These are phyloP conservation scores for Lanzia echinophila DNA, from an alignment of 2,329 filamentous ascomycete genomes.

Conservation along the genomic window DNA sequence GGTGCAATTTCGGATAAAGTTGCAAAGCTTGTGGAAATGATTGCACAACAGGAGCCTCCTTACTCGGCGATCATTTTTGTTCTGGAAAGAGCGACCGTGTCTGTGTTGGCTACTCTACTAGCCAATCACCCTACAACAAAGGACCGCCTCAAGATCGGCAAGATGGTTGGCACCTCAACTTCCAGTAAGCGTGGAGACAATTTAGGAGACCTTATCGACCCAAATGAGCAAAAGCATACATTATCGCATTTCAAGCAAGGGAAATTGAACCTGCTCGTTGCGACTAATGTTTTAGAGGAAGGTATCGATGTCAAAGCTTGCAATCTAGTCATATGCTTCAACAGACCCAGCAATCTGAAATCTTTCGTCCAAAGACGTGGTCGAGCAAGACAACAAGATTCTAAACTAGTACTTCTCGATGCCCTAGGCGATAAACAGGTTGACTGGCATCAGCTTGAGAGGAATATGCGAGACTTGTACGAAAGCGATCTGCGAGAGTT, in stretches of 20 bases:
- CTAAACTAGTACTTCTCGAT: constrained; percentile 35
- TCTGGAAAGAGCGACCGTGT: constrained; percentile 53
- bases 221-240: constrained; percentile 31
- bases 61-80: constrained; percentile 60
- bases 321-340: constrained; percentile 58
- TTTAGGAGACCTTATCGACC: constrained; percentile 35
- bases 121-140: constrained; percentile 44
- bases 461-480: constrained; percentile 52
- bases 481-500: constrained; percentile 30
- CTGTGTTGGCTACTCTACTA: constrained; percentile 45
- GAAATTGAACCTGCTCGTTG: constrained; percentile 47
- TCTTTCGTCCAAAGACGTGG: constrained; percentile 61
- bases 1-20: constrained; percentile 55
- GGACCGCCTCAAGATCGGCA: constrained; percentile 43
- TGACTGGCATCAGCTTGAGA: constrained; percentile 62
- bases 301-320: constrained; percentile 61
- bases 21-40: constrained; percentile 46
- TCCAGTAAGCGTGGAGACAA: constrained; percentile 33
- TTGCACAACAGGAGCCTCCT: constrained; percentile 36
- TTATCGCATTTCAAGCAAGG: constrained; percentile 48
- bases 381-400: constrained; percentile 51
- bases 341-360: constrained; percentile 53
- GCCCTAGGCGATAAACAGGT: constrained; percentile 23
- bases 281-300: constrained; percentile 57
- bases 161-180: constrained; percentile 49